A percentile compares a stretch with the other conserved stretches of the same genome.
Evolutionary conservation across 2,329 filamentous ascomycete species (phyloP).

Genomic region (Amphichorda felina): DNA sequence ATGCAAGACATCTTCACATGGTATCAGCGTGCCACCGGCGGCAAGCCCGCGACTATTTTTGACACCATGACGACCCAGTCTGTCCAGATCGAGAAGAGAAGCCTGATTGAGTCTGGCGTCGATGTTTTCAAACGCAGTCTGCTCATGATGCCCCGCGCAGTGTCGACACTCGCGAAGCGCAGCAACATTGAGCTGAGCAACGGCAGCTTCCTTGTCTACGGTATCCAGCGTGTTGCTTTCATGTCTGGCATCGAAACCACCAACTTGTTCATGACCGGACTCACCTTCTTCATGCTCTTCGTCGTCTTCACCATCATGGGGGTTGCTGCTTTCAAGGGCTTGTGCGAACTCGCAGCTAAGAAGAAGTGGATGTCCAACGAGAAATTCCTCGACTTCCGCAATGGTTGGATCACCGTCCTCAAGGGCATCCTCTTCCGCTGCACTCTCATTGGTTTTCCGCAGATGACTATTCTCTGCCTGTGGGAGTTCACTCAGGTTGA

Average conservation of each 20-base stretch:
- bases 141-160: conserved; percentile 34
- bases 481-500: conserved; percentile 88
- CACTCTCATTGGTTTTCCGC: conserved; percentile 81
- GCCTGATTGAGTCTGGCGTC: conserved; percentile 18
- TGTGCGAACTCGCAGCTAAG: conserved; percentile 66
- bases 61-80: conserved; percentile 64
- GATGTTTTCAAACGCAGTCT: conserved; percentile 42
- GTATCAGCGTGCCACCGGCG: conserved; percentile 91
- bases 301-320: conserved; percentile 61
- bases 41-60: conserved; percentile 68
- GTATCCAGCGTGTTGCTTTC: conserved; percentile 85
- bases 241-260: conserved; percentile 73
- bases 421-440: conserved; percentile 91
- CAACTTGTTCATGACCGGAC: conserved; percentile 86
- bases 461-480: conserved; percentile 79
- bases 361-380: conserved; percentile 69
- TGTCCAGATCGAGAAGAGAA: conserved; percentile 67
- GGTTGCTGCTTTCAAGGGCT: conserved; percentile 68
- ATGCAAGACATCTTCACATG: conserved; percentile 84
- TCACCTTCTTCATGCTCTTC: conserved; percentile 82
- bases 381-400: conserved; percentile 86
- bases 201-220: conserved; percentile 54
- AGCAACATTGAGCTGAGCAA: conserved; percentile 39
- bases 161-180: conserved; percentile 37
- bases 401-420: conserved; percentile 83